Percentiles rank a stretch among this genome's conserved stretches.
Conservation (phyloP, 495 filamentous ascomycete species). For the Beverwykella pulmonaria region DNA sequence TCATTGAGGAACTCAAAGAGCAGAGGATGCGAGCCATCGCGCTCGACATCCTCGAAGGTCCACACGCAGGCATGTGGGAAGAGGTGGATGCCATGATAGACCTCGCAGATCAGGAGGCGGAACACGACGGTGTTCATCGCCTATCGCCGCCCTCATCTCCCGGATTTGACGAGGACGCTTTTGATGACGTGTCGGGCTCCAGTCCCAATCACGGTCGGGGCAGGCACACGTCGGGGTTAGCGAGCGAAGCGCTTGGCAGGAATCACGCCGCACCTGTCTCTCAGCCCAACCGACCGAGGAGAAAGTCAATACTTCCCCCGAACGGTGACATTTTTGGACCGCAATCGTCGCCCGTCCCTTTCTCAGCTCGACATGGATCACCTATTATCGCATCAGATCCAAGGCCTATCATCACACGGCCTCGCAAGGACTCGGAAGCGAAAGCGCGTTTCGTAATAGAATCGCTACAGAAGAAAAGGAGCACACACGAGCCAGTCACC, state of each 20-base stretch:
- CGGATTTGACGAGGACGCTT: constrained; percentile 43
- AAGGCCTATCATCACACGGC: constrained; percentile 33
- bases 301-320: constrained; percentile 37
- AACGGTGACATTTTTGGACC: constrained; percentile 65
- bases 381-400: constrained; percentile 8
- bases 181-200: constrained; percentile 42
- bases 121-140: constrained; percentile 40
- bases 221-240: constrained; percentile 29
- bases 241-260: constrained; percentile 31
- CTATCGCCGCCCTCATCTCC: constrained; percentile 47
- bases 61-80: constrained; percentile 41
- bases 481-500: constrained; percentile 53
- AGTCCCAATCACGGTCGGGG: constrained; percentile 32
- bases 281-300: constrained; percentile 27
- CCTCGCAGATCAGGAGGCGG: constrained; percentile 48
- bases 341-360: constrained; percentile 22
- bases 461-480: constrained; percentile 72
- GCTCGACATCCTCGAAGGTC: constrained; percentile 41
- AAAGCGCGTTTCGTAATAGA: constrained; percentile 81
- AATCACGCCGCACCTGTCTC: constrained; percentile 5
- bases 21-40: constrained; percentile 43
- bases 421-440: constrained; percentile 57
- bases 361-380: constrained; percentile 1
- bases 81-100: constrained; percentile 53
- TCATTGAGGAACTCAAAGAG: constrained; percentile 51